Evolutionary conservation across 2,329 filamentous ascomycete species (phyloP).

Genomic region (Sclerotinia subarctica): DNA sequence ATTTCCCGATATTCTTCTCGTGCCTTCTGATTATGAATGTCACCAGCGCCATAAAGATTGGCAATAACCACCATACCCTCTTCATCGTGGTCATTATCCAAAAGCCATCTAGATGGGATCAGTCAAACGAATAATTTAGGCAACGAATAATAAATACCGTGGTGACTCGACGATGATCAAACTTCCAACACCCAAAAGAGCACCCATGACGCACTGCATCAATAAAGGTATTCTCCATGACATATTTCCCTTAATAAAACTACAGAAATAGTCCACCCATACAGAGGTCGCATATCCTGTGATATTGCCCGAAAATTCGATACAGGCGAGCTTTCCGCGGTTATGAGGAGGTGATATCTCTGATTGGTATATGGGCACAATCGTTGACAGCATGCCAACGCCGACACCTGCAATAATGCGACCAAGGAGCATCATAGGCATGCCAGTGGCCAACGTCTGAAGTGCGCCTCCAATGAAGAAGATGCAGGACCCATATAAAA

Average conservation of each 20-base stretch:
- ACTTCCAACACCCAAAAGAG: slow-evolving; percentile 78
- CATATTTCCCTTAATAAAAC: slow-evolving; percentile 77
- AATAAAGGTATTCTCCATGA: slow-evolving; percentile 88
- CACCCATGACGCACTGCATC: slow-evolving; percentile 94
- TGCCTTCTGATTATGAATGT: slow-evolving; percentile 89
- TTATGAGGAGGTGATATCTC: slow-evolving; percentile 97
- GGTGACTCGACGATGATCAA: slow-evolving; percentile 95
- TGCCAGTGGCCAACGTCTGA: slow-evolving; percentile 76
- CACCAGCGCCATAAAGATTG: slow-evolving; percentile 91
- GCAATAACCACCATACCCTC: slow-evolving; percentile 98
- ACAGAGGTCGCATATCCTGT: slow-evolving; percentile 93
- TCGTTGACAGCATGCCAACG: slow-evolving; percentile 84
- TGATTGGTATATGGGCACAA: slow-evolving; percentile 90
- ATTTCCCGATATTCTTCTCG: slow-evolving; percentile 97
- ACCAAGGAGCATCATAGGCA: slow-evolving; percentile 85
- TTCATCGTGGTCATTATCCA: slow-evolving; percentile 97
- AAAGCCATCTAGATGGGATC: slow-evolving; percentile 71
- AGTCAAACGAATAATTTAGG: neutral
- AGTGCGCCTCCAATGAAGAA: slow-evolving; percentile 82
- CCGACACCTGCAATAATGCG: slow-evolving; percentile 82
- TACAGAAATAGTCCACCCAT: slow-evolving; percentile 98
- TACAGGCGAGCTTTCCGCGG: slow-evolving; percentile 90
- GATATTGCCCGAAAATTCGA: slow-evolving; percentile 97
- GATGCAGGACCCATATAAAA: slow-evolving; percentile 87
- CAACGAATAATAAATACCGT: slow-evolving; percentile 51